Evolutionary conservation across 1,284 basidiomycete species (phyloP).

Genomic region (Moniliella sp.): DNA sequence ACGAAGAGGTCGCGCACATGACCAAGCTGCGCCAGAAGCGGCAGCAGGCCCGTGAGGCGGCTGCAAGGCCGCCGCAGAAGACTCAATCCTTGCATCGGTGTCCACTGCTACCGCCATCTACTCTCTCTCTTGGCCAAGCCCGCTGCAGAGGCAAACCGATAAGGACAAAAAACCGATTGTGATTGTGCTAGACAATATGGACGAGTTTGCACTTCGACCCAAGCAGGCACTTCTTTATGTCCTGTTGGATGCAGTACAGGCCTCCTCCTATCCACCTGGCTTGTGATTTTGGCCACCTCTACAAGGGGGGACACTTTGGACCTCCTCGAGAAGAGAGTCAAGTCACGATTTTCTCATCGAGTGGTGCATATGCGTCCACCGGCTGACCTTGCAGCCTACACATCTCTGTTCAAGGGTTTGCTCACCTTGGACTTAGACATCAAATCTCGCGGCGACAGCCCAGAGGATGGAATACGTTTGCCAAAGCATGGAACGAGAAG

Average conservation of each 20-base stretch:
- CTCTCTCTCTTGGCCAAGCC: slow-evolving; percentile 18
- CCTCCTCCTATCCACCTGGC: slow-evolving; percentile 20
- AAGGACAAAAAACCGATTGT: slow-evolving; percentile 11
- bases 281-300: slow-evolving; percentile 21
- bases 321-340: slow-evolving; percentile 28
- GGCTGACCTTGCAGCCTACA: neutral
- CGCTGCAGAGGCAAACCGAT: neutral
- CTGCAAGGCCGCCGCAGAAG: slow-evolving; percentile 8
- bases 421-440: no score
- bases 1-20: slow-evolving; percentile 3
- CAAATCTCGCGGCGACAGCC: no score
- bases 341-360: slow-evolving; percentile 26
- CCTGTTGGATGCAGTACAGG: slow-evolving; percentile 28
- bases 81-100: slow-evolving; percentile 7
- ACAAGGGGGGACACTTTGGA: slow-evolving; percentile 20
- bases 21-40: no score
- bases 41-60: no score
- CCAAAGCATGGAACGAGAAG: no score
- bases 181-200: slow-evolving; percentile 22
- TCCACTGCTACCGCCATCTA: slow-evolving; percentile 11
- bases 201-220: slow-evolving; percentile 17
- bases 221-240: slow-evolving; percentile 30
- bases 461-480: no score
- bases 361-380: slow-evolving; percentile 19
- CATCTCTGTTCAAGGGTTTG: no score